Evolutionary conservation across 2,329 filamentous ascomycete genomes (phyloP), one percentile per base, ranked within the genome.

Genomic region (Cercospora citrullina): DNA sequence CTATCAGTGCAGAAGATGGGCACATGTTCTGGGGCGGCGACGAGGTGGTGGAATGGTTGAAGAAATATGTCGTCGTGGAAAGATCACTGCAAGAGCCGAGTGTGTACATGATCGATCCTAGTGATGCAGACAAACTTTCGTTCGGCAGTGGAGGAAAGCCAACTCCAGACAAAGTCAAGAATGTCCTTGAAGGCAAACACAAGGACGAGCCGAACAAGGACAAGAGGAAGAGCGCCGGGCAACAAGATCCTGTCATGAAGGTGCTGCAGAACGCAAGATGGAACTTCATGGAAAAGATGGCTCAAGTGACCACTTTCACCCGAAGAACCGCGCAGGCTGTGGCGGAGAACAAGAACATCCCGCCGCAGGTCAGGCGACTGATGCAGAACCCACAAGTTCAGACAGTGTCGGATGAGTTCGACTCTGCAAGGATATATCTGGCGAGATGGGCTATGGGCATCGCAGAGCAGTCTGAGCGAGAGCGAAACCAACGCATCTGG

Each of bases 401-500:
- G 81, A 97, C 92, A 0, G 80, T 99, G 23, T 94, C 97, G 77
- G 94, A 98, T 68, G 96, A 99, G 77, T 99, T 97, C 74, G 96
- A 99, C 82, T 97, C 93, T 75, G 95, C 96, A 4, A 87, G 95
- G 71, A 86, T 99, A 68, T 99, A 99, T 77, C 85, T 99, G 45
- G 95, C 95, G 23, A 87, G 95, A 71, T 99, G 95, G 95, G 95
- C 95, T 2, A 98, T 99, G 95, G 93, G 93, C 7, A 97, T 99
- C 71, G 94, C 95, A 0, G 96, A 99, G 79, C 95, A 99, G 81
- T 94, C 94, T 75, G 95, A 99, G 76, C 86, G 89, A 45, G 95
- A 99, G 74, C 85, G 90, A 26, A 91, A 89, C 62, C 91, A 94
- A 79, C 86, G 94, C 58, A 94, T 97, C 76, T 99, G 93, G 91